A percentile compares a stretch with the other conserved stretches of the same genome.
These are phyloP conservation scores for Coemansia sp. DNA, from an alignment of 192 early-diverging fungal genomes.

Conservation along the genomic window DNA sequence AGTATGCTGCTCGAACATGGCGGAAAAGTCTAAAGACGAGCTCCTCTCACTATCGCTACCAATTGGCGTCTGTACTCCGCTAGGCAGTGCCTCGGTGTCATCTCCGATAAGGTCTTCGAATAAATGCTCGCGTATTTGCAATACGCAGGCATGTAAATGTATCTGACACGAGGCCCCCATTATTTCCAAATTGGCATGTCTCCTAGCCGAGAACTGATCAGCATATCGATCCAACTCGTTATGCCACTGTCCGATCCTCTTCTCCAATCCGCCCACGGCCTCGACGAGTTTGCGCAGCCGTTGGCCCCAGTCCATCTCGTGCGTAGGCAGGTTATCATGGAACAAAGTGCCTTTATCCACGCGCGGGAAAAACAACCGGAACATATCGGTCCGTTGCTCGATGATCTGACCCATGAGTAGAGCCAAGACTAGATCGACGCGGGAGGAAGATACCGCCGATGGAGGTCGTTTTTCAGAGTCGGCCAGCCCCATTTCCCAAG, in stretches of 20 bases:
- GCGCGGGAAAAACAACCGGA: slow-evolving; percentile 54
- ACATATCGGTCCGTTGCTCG: slow-evolving; percentile 53
- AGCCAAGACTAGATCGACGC: slow-evolving; percentile 45
- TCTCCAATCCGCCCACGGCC: slow-evolving; percentile 29
- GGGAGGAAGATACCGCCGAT: slow-evolving; percentile 27
- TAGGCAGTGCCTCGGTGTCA: not conserved
- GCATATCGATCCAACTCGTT: slow-evolving; percentile 45
- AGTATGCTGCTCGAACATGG: slow-evolving; percentile 30
- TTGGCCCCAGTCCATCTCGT: slow-evolving; percentile 31
- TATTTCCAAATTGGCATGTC: slow-evolving; percentile 55
- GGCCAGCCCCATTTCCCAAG: slow-evolving; percentile 50
- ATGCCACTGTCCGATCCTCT: slow-evolving; percentile 51
- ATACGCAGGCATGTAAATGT: slow-evolving; percentile 44
- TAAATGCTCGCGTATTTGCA: slow-evolving; percentile 54
- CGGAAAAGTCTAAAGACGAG: slow-evolving; percentile 27
- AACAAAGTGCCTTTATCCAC: slow-evolving; percentile 52
- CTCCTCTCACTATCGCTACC: not conserved
- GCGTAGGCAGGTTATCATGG: slow-evolving; percentile 54
- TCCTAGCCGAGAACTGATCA: slow-evolving; percentile 42
- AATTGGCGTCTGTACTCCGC: not conserved
- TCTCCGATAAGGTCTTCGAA: slow-evolving; percentile 40
- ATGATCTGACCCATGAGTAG: slow-evolving; percentile 54
- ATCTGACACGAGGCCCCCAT: slow-evolving; percentile 49
- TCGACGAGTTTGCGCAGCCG: slow-evolving; percentile 28
- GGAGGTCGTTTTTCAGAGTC: slow-evolving; percentile 29